A percentile compares a stretch with the other conserved stretches of the same genome.
Conservation (phyloP, 768 basidiomycete species). For the Russula emetica region DNA sequence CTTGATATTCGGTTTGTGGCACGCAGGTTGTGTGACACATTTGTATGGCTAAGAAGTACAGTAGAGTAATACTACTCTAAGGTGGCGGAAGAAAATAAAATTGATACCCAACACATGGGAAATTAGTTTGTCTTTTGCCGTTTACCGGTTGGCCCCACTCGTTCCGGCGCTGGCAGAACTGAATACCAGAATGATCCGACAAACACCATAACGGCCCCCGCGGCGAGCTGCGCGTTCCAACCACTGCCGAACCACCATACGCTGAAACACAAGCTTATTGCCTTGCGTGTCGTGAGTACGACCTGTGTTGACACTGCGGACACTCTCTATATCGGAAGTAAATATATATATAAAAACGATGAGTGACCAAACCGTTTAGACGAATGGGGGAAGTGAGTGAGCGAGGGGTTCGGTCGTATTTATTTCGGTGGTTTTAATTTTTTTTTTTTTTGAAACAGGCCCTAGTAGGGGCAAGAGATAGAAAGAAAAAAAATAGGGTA, state of each 20-base stretch:
- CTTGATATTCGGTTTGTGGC: not conserved
- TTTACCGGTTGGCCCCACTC: slow-evolving; percentile 7
- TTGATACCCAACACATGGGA: not conserved
- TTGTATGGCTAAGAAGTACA: not conserved
- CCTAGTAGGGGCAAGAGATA: too few species aligned
- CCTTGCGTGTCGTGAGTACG: slow-evolving; percentile 75
- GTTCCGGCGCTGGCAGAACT: slow-evolving; percentile 21
- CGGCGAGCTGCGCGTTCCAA: slow-evolving; percentile 58
- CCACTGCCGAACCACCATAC: slow-evolving; percentile 82
- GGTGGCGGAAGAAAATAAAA: not conserved
- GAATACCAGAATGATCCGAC: slow-evolving; percentile 58
- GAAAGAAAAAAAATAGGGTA: not conserved
- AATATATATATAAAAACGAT: too few species aligned
- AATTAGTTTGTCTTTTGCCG: slow-evolving; percentile 6
- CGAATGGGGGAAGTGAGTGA: not conserved
- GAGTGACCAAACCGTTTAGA: not conserved
- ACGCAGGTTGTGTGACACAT: not conserved
- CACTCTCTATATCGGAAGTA: slow-evolving; percentile 47
- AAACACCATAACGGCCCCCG: slow-evolving; percentile 74
- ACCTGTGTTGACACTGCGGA: slow-evolving; percentile 81
- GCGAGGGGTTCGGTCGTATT: not conserved
- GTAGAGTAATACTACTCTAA: not conserved
- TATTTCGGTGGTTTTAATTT: not conserved
- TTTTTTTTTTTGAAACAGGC: not conserved
- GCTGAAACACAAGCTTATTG: slow-evolving; percentile 71